Conservation (phyloP, 345 rosid species). For the Mallotus nudiflorus region DNA sequence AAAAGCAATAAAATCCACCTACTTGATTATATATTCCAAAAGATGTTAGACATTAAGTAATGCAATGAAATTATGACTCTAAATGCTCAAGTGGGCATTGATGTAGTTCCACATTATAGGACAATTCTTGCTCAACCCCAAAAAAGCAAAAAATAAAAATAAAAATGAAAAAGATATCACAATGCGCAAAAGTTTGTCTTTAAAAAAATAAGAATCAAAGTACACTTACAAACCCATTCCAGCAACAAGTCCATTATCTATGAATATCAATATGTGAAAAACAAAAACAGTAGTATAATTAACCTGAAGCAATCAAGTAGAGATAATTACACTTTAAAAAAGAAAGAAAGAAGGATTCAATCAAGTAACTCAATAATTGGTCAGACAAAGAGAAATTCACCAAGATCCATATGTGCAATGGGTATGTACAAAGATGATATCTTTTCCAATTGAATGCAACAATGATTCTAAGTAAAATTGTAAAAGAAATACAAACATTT, state of each 20-base stretch:
- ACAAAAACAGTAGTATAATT: slow-evolving; percentile 85
- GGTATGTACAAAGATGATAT: slow-evolving; percentile 70
- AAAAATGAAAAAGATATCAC: background rate
- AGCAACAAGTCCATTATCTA: slow-evolving; percentile 90
- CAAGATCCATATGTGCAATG: slow-evolving; percentile 98
- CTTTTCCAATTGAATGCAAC: slow-evolving; percentile 88
- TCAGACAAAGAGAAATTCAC: slow-evolving; percentile 50
- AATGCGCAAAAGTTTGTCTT: too few relatives aligned
- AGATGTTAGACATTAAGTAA: background rate
- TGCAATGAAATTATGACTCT: background rate
- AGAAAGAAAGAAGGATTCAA: background rate
- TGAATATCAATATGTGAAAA: slow-evolving; percentile 91
- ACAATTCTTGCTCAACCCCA: background rate
- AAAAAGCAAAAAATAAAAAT: background rate
- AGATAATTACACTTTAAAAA: background rate
- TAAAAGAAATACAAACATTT: slow-evolving; percentile 39
- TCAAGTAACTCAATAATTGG: too few relatives aligned
- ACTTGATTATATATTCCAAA: background rate
- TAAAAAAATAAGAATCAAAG: background rate
- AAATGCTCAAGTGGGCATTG: background rate
- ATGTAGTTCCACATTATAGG: background rate
- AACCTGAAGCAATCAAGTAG: slow-evolving; percentile 54
- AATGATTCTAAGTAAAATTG: slow-evolving; percentile 57
- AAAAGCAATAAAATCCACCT: background rate
- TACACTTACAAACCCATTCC: slow-evolving; percentile 96